Conservation (phyloP, 2,329 filamentous ascomycete genomes). For the Pseudogymnoascus sp. region DNA sequence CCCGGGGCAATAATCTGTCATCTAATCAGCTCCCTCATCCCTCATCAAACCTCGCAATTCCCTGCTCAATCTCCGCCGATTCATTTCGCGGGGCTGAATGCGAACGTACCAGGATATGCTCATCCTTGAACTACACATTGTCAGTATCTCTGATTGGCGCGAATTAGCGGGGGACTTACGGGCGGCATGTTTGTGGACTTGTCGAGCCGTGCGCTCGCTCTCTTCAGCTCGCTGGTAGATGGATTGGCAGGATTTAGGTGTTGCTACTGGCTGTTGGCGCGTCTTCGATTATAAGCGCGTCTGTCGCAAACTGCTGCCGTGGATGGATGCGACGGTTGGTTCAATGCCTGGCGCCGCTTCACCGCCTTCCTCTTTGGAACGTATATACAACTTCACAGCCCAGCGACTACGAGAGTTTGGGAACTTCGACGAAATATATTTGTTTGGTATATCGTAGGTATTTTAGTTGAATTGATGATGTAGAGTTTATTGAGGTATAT, state of each 20-base stretch:
- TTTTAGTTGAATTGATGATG: background rate
- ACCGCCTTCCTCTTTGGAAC: background rate
- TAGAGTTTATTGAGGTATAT: background rate
- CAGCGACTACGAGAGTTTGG: background rate
- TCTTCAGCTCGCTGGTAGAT: conserved; percentile 1
- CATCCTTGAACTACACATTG: conserved; percentile 38
- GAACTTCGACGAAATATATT: background rate
- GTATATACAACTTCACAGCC: background rate
- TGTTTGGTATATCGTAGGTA: background rate
- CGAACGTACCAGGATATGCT: conserved; percentile 40
- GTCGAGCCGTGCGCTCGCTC: conserved; percentile 3
- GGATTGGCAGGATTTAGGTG: background rate
- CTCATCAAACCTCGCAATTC: background rate
- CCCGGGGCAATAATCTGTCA: conserved; percentile 38
- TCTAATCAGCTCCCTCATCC: background rate
- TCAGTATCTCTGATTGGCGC: background rate
- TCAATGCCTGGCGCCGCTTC: background rate
- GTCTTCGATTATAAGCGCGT: conserved; percentile 8
- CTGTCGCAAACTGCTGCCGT: conserved; percentile 3
- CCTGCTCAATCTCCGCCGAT: background rate
- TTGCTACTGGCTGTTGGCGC: conserved; percentile 1
- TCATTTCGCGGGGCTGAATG: background rate
- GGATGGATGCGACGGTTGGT: conserved; percentile 4
- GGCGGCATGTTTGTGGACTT: conserved; percentile 9
- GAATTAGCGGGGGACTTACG: background rate